Evolutionary conservation across 352 stramenopile genomes (phyloP).

Genomic region (Lagenidium sp.): DNA sequence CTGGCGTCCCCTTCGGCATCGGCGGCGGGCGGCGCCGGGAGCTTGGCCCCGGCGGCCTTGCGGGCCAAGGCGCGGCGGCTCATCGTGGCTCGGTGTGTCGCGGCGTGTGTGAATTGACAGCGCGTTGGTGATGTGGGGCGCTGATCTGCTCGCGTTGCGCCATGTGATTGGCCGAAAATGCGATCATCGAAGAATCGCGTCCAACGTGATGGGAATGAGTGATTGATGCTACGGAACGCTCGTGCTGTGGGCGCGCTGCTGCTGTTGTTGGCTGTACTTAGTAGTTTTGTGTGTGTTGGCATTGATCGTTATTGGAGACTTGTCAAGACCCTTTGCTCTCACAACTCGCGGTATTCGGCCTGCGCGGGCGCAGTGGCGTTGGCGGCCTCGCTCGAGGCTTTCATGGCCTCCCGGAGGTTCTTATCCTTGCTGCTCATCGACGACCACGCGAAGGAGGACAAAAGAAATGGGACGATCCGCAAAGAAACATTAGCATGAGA

Average conservation of each 20-base stretch:
- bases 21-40: slow-evolving; percentile 5
- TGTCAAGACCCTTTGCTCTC: too few species aligned
- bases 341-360: slow-evolving; percentile 76
- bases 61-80: slow-evolving; percentile 66
- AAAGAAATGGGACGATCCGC: not conserved
- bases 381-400: slow-evolving; percentile 20
- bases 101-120: too few species aligned
- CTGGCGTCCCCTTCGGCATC: too few species aligned
- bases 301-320: too few species aligned
- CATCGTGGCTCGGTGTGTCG: too few species aligned
- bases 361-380: slow-evolving; percentile 30
- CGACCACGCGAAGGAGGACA: not conserved
- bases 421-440: slow-evolving; percentile 66
- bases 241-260: too few species aligned
- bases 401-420: slow-evolving; percentile 75
- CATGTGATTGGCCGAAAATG: not conserved
- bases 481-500: not conserved
- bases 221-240: too few species aligned
- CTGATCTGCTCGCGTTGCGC: slow-evolving; percentile 2
- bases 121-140: too few species aligned
- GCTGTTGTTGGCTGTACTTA: too few species aligned
- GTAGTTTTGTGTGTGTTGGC: too few species aligned
- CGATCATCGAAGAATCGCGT: too few species aligned
- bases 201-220: too few species aligned
- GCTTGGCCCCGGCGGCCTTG: slow-evolving; percentile 45